Percentiles rank a stretch among this genome's conserved stretches.
These are phyloP conservation scores for Wickerhamiella shivajii DNA, from an alignment of 805 yeast species.

Conservation along the genomic window DNA sequence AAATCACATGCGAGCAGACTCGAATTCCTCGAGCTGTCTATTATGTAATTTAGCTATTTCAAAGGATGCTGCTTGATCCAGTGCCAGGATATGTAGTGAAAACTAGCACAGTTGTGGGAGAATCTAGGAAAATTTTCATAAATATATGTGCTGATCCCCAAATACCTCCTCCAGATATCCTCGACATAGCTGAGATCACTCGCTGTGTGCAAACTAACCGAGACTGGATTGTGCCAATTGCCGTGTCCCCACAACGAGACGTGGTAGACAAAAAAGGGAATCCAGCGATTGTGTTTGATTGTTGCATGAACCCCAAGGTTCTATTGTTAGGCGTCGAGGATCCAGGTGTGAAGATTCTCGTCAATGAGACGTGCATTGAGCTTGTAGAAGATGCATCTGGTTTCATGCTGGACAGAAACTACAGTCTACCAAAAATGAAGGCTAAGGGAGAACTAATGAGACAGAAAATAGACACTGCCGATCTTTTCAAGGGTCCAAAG, in stretches of 20 bases:
- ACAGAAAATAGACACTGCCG: conserved; percentile 22
- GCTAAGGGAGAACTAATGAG: conserved; percentile 47
- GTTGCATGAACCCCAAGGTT: conserved; percentile 55
- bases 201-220: conserved; percentile 51
- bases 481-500: conserved; percentile 2
- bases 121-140: conserved; percentile 53
- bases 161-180: conserved; percentile 47
- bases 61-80: too few relatives aligned
- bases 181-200: conserved; percentile 28
- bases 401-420: conserved; percentile 44
- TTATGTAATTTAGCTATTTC: too few relatives aligned
- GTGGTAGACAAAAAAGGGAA: conserved; percentile 54
- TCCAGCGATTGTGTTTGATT: conserved; percentile 55
- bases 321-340: conserved; percentile 47
- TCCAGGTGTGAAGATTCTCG: conserved; percentile 43
- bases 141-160: conserved; percentile 55
- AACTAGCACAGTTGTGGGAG: conserved; percentile 18
- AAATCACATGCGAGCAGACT: too few relatives aligned
- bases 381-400: conserved; percentile 47
- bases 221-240: conserved; percentile 77
- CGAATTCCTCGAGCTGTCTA: too few relatives aligned
- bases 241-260: conserved; percentile 41
- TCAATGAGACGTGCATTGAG: conserved; percentile 76
- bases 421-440: conserved; percentile 52
- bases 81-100: conserved; percentile 53